Conservation (phyloP, 2,329 filamentous ascomycete genomes). For the Botrytis deweyae region DNA sequence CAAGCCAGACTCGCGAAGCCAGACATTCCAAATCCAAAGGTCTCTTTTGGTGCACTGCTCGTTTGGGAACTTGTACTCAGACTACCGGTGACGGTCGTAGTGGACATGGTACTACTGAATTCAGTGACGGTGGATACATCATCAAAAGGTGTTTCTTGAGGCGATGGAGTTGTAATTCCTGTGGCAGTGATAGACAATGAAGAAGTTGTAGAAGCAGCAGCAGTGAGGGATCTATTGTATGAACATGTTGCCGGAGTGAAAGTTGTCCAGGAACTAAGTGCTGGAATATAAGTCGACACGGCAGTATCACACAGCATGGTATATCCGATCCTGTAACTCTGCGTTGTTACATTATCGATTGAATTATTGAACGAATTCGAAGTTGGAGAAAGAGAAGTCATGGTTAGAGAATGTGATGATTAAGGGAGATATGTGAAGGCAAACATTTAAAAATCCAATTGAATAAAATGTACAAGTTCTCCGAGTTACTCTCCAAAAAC, state of each 20-base stretch:
- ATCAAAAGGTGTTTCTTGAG: background rate
- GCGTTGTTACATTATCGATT: background rate
- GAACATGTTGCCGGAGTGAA: slow-evolving; percentile 18
- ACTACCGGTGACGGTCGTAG: slow-evolving; percentile 17
- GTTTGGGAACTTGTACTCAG: slow-evolving; percentile 9
- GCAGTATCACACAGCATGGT: slow-evolving; percentile 16
- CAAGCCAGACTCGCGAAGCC: slow-evolving; percentile 3
- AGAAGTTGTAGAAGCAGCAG: background rate
- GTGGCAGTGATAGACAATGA: background rate
- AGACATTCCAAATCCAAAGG: background rate
- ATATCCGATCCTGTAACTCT: slow-evolving; percentile 3
- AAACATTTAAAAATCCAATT: background rate
- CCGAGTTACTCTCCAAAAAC: background rate
- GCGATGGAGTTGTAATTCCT: background rate
- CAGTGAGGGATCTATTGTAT: background rate
- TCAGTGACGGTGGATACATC: slow-evolving; percentile 19
- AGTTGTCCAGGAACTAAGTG: slow-evolving; percentile 14
- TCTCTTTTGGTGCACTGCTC: background rate
- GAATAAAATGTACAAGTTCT: background rate
- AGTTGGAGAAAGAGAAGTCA: background rate
- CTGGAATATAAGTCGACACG: slow-evolving; percentile 15
- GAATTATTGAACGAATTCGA: background rate
- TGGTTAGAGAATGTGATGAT: background rate
- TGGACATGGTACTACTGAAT: slow-evolving; percentile 13
- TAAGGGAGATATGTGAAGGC: background rate